Base-by-base conservation (phyloP, 805 yeast genomes). In the Wickerhamiella kurtzmanii region DNA sequence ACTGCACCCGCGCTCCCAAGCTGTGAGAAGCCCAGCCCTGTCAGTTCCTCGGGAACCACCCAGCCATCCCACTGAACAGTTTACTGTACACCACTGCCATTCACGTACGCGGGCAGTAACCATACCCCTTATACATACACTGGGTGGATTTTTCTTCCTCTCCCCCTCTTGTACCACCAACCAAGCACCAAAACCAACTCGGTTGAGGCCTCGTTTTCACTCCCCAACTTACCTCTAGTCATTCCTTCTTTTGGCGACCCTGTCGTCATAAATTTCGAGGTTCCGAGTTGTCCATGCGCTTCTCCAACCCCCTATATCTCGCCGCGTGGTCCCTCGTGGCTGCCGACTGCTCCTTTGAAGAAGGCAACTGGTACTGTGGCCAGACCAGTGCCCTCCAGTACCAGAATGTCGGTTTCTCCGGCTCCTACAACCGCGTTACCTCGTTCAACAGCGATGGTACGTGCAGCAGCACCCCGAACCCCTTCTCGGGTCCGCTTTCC, bases 281-380 rank as follows among this genome's bases (percentile, higher is more conserved):
- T 44, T 38, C n/a, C 41, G 11, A 32, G 16, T 5, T 28, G n/a
- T 13, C n/a, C 48, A 60, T 21, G 51, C 64, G 37, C 56, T 59
- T 25, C 32, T 25, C 32, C 6, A 19, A 15, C 25, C 25, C 25
- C 36, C 58, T 67, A n/a, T 44, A 55, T 20, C 50, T 56, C 22
- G 50, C 55, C 19, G 53, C 56, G 32, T 63, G 56, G 4, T 53
- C 58, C 32, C 32, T 25, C 32, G 32, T 25, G 9, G 71, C 71
- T 37, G 66, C 68, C 42, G 62, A 57, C 22, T 76, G 81, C 60
- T 55, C 67, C 41, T 61, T 64, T 51, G 73, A 71, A 37, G 73
- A 66, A 53, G 95, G 96, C 56, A 85, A 85, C 72, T 81, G 80
- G 73, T 88, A 82, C 76, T 87, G 96, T 70, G 66, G 75, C 54